Conservation (phyloP, 1,284 basidiomycete species). For the Quambalaria eucalypti region DNA sequence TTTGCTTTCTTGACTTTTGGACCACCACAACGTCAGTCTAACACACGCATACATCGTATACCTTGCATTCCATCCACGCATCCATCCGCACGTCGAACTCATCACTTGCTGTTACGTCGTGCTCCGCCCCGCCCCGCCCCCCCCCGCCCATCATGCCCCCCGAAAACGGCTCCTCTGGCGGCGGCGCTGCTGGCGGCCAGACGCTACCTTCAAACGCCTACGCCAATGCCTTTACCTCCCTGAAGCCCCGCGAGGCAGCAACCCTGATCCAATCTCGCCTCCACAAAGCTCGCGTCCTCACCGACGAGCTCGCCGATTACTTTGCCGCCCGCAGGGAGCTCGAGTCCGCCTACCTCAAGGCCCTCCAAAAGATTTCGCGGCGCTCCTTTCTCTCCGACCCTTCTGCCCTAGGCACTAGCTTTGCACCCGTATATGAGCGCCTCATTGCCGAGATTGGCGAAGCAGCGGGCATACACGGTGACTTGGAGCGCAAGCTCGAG, state of each 20-base stretch:
- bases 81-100: too few relatives aligned
- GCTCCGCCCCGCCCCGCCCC: too few relatives aligned
- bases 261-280: conserved; percentile 17
- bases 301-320: conserved; percentile 49
- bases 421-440: conserved; percentile 40
- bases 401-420: conserved; percentile 29
- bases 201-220: conserved; percentile 19
- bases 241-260: background rate
- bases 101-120: too few relatives aligned
- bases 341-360: conserved; percentile 50
- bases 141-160: too few relatives aligned
- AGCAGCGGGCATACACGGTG: conserved; percentile 32
- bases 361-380: conserved; percentile 50
- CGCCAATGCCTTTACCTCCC: conserved; percentile 22
- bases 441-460: conserved; percentile 36
- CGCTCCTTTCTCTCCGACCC: conserved; percentile 45
- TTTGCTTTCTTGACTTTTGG: too few relatives aligned
- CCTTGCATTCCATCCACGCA: too few relatives aligned
- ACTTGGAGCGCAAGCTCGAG: conserved; percentile 35
- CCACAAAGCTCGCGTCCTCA: conserved; percentile 33
- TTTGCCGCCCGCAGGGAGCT: conserved; percentile 51
- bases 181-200: too few relatives aligned
- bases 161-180: too few relatives aligned
- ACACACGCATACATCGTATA: too few relatives aligned
- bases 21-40: too few relatives aligned